Percentiles rank a stretch among this genome's conserved stretches.
phyloP scores from a whole-genome alignment of 179 eudicot genomes.

The Beta corolliflora region DNA sequence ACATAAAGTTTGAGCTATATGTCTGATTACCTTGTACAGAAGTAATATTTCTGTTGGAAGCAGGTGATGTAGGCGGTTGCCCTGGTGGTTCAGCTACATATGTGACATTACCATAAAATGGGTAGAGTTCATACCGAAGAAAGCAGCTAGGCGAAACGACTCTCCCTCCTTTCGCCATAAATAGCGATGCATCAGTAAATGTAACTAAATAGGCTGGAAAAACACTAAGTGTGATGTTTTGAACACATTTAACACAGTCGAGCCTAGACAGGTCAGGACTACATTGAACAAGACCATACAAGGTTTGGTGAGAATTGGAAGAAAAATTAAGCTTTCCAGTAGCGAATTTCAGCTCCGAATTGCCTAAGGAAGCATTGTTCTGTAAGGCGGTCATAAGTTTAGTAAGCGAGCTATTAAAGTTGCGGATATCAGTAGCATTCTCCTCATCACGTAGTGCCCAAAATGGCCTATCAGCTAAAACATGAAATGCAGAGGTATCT shows the following conservation, averaged over 20 bases:
- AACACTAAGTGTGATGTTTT: neutral
- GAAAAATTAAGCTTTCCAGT: constrained; percentile 12
- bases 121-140: too few species aligned
- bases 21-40: too few species aligned
- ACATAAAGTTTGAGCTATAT: too few species aligned
- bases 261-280: constrained; percentile 38
- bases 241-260: constrained; percentile 28
- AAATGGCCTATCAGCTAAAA: neutral
- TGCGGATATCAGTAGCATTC: neutral
- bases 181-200: too few species aligned
- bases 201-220: neutral
- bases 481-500: constrained; percentile 13
- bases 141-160: too few species aligned
- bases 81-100: too few species aligned
- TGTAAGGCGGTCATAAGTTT: constrained; percentile 25
- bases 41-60: too few species aligned
- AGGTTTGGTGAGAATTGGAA: neutral
- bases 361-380: constrained; percentile 30
- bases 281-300: constrained; percentile 53
- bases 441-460: neutral
- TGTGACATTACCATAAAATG: too few species aligned
- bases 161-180: too few species aligned
- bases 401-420: constrained; percentile 20
- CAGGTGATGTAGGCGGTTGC: too few species aligned
- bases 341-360: constrained; percentile 39